These are phyloP conservation scores for Ormosia semicastrata DNA, from an alignment of 306 rosid genomes.

Conservation along the genomic window DNA sequence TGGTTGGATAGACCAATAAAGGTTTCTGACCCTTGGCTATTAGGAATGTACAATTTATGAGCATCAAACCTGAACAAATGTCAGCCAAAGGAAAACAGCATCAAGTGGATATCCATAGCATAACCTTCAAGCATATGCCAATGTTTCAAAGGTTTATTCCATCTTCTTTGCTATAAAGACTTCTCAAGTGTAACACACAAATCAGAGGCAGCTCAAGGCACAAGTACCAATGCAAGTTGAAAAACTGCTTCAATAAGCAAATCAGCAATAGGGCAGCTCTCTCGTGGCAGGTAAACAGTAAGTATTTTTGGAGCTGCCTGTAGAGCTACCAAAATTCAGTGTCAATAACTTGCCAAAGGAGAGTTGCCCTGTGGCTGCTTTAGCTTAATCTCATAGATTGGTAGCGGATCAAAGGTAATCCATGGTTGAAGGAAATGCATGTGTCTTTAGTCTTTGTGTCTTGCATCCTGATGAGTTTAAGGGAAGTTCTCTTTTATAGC, in stretches of 20 bases:
- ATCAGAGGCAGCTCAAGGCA: conserved; percentile 4
- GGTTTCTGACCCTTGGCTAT: conserved; percentile 6
- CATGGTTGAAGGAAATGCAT: conserved; percentile 5
- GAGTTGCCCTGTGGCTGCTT: conserved; percentile 54
- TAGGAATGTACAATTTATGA: conserved; percentile 10
- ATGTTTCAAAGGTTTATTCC: conserved; percentile 29
- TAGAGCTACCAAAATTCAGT: not conserved
- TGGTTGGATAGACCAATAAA: not conserved
- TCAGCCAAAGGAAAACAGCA: not conserved
- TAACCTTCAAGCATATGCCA: conserved; percentile 35
- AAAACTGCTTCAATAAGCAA: conserved; percentile 21
- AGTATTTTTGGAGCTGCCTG: not conserved
- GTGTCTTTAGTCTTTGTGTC: not conserved
- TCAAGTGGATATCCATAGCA: conserved; percentile 26
- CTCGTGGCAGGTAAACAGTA: conserved; percentile 37
- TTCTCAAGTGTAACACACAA: not conserved
- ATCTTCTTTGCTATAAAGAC: conserved; percentile 4
- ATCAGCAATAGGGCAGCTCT: conserved; percentile 46
- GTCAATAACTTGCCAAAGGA: conserved; percentile 54
- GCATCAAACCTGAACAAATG: conserved; percentile 9
- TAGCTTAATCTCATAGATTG: conserved; percentile 34
- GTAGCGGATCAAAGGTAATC: not conserved
- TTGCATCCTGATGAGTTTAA: not conserved
- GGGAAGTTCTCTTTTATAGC: not conserved
- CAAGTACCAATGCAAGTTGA: not conserved